phyloP scores from a whole-genome alignment of 306 rosid species.

The Sphenostylis stenocarpa region DNA sequence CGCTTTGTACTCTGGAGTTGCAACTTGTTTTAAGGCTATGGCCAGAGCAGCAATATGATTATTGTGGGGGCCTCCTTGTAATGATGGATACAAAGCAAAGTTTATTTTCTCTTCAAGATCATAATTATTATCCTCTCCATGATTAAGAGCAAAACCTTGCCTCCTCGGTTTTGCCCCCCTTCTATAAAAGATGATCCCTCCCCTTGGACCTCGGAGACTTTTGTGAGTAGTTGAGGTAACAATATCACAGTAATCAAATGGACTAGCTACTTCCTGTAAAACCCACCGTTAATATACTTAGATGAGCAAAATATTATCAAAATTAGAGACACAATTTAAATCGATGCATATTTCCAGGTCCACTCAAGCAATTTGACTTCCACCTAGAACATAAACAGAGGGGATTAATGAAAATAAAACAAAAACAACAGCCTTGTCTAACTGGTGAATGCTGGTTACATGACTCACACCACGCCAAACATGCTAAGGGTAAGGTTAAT shows the following conservation, averaged over 20 bases:
- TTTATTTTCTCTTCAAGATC: conserved; percentile 81
- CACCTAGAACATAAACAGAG: neutral
- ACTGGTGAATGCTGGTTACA: neutral
- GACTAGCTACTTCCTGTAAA: conserved; percentile 67
- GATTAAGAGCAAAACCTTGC: conserved; percentile 51
- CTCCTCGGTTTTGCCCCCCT: conserved; percentile 60
- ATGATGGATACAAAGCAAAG: conserved; percentile 72
- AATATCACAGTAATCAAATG: conserved; percentile 76
- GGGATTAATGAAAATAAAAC: neutral
- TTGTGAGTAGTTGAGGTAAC: conserved; percentile 91
- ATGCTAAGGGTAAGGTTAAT: neutral
- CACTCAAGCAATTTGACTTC: conserved; percentile 8
- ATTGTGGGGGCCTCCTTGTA: conserved; percentile 95
- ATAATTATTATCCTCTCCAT: conserved; percentile 54
- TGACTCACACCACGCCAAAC: neutral
- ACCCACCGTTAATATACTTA: conserved; percentile 21
- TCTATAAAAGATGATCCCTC: conserved; percentile 81
- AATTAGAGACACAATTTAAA: neutral
- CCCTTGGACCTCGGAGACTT: conserved; percentile 87
- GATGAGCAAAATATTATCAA: neutral
- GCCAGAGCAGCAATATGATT: conserved; percentile 89
- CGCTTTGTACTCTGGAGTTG: conserved; percentile 68
- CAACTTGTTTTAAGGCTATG: conserved; percentile 79
- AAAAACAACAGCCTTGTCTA: neutral
- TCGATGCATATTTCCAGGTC: neutral